Base-by-base conservation (phyloP, 1,284 basidiomycete species). In the Trametes polyzona region DNA sequence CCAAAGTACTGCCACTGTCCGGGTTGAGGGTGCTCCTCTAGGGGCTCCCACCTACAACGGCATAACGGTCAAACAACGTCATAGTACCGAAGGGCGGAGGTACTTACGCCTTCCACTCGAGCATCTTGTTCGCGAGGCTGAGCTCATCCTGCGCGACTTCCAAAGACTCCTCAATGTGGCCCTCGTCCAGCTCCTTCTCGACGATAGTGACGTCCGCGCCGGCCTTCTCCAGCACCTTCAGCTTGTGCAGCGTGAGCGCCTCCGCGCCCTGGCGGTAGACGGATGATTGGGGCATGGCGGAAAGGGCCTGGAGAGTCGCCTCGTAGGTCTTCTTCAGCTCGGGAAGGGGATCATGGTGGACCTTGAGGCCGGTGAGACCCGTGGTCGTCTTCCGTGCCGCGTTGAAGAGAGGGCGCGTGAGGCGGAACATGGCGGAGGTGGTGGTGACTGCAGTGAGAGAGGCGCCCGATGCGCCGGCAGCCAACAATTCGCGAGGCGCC, bases 31-130 rank as follows among this genome's bases (percentile, higher is more conserved):
- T 88, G 88, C 69, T 92, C 89, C 69, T 91, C 89, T 63, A 96
- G 76, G 23, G 92, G 83, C 71, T 95, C 93, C 91, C 92, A 95
- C 41, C 95, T 96, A 65, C 21, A 23, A 62, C 5, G n/a, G n/a
- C n/a, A n/a, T n/a, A 17, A 11, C 19, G n/a, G 37, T 26, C 3
- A 46, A 37, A 3, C 17, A 32, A 12, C 19, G 21, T n/a, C 23
- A 17, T 9, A 16, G 14, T 57, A 29, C 50, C 30, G 60, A 30
- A 62, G n/a, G n/a, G 56, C 24, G 27, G 29, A 52, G 52, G 27
- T 37, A 91, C 94, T 78, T 74, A 99, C 96, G 92, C 85, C 79
- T 98, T 97, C 93, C 94, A 98, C 71, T 96, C 92, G 23, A 89
- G 71, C 90, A 98, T 94, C 77, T 93, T 93, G 35, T 80, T 80